Evolutionary conservation across 2,329 filamentous ascomycete genomes (phyloP).

Genomic region (Cladophialophora chaetospira): DNA sequence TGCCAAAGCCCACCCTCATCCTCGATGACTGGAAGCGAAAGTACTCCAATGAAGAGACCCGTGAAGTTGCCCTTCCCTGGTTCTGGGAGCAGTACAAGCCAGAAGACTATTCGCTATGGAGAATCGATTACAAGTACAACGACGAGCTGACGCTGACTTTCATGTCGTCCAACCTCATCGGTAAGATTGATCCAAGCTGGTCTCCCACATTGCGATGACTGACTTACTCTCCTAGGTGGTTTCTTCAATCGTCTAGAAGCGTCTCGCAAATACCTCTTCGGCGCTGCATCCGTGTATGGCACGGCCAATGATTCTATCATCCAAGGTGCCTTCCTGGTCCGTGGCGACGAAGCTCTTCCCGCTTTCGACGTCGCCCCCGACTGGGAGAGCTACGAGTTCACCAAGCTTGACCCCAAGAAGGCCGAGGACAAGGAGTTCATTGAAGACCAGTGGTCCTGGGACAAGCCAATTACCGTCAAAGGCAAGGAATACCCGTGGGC

Average conservation of each 20-base stretch:
- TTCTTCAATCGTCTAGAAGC: constrained; percentile 97
- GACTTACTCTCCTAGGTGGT: constrained; percentile 57
- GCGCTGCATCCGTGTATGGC: constrained; percentile 85
- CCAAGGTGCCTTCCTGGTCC: constrained; percentile 90
- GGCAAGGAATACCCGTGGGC: constrained; percentile 89
- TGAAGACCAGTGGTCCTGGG: constrained; percentile 88
- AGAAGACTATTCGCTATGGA: constrained; percentile 95
- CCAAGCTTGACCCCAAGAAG: constrained; percentile 89
- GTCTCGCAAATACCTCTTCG: constrained; percentile 98
- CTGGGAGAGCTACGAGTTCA: constrained; percentile 94
- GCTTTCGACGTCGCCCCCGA: constrained; percentile 98
- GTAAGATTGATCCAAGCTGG: constrained; percentile 41
- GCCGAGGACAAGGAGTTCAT: constrained; percentile 82
- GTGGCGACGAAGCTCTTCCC: constrained; percentile 80
- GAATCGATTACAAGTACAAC: constrained; percentile 97
- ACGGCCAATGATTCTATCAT: constrained; percentile 86
- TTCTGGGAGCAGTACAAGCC: constrained; percentile 98
- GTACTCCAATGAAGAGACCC: constrained; percentile 95
- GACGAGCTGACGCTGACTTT: constrained; percentile 95
- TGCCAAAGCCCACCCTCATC: constrained; percentile 75
- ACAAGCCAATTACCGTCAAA: constrained; percentile 74
- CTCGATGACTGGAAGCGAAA: constrained; percentile 98
- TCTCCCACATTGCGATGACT: constrained; percentile 27
- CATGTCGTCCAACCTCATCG: constrained; percentile 99
- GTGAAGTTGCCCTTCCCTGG: constrained; percentile 81